Evolutionary conservation across 352 stramenopile genomes (phyloP), one percentile per base, ranked within the genome.

Genomic region (Globisporangium lucens): DNA sequence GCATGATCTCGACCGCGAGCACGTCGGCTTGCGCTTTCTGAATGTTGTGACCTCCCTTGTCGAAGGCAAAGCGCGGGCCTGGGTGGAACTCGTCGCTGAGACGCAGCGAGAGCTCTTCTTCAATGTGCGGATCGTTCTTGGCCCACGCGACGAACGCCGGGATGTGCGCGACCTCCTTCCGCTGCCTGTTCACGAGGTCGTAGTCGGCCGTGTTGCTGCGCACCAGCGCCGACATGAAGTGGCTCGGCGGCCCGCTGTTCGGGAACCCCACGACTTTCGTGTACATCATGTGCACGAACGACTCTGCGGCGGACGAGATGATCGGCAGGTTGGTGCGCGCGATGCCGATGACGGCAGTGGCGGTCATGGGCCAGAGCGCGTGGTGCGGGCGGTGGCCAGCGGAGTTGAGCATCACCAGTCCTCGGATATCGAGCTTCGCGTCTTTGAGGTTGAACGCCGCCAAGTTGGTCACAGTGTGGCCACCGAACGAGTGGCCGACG

Each of bases 401-500:
- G 1, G 77, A 74, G 5, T 71, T 60, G 5, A 84, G 46, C 9
- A 84, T 46, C 46, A 60, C 74, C 24, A 84, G 8, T 3, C 74
- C 77, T 9, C 65, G 63, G 30, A 80, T 51, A 30, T 65, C 66
- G 12, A 77, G 49, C 51, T 77, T 58, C 2, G 69, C 41, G 29
- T 59, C 8, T 20, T 36, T 5, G 60, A 70, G 58, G 56, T 70
- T 70, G 24, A 62, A 4, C 0, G 75, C 75, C 2, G 85, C 79
- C 33, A 93, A 62, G 30, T 82, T 74, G 2, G 89, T 71, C 0
- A 71, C 74, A 1, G 63, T 63, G 59, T 93, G 82, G 30, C 79
- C 77, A 6, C 85, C 80, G 51, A 91, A 90, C 38, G 85, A 93
- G 49, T 91, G 82, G 2, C 85, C 82, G 2, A 91, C 59, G 9